Percentiles rank a stretch among this genome's conserved stretches.
Evolutionary conservation across 2,329 filamentous ascomycete species (phyloP).

Genomic region (Hymenoscyphus repandus): DNA sequence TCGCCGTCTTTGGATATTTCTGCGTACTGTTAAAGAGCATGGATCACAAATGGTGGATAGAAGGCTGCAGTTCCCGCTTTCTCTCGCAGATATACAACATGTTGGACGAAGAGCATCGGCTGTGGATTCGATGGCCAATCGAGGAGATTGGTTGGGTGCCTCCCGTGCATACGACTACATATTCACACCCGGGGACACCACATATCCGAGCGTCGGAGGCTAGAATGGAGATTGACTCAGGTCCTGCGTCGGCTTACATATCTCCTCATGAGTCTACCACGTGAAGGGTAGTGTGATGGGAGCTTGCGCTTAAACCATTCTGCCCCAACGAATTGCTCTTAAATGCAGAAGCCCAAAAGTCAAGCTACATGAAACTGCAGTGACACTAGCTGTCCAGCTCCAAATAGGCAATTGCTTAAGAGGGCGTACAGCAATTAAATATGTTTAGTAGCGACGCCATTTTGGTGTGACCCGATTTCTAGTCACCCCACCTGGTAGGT

Average conservation of each 20-base stretch:
- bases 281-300: neutral
- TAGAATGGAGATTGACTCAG: neutral
- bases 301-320: no score
- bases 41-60: constrained; percentile 35
- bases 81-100: constrained; percentile 30
- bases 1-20: constrained; percentile 35
- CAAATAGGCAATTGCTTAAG: no score
- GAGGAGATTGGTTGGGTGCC: constrained; percentile 29
- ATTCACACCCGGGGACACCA: neutral
- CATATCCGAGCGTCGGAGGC: neutral
- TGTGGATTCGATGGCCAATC: constrained; percentile 34
- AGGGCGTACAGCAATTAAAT: no score
- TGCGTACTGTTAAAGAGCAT: constrained; percentile 32
- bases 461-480: no score
- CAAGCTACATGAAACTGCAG: no score
- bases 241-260: neutral
- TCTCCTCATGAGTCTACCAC: neutral
- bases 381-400: no score
- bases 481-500: no score
- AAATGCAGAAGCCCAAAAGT: no score
- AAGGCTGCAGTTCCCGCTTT: constrained; percentile 34
- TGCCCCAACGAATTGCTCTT: no score
- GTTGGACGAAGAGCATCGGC: constrained; percentile 34
- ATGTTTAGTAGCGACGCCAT: no score
- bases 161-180: neutral